Evolutionary conservation across 2,329 filamentous ascomycete genomes (phyloP), one percentile per base, ranked within the genome.

Genomic region (Phaeophleospora eucalypticola): DNA sequence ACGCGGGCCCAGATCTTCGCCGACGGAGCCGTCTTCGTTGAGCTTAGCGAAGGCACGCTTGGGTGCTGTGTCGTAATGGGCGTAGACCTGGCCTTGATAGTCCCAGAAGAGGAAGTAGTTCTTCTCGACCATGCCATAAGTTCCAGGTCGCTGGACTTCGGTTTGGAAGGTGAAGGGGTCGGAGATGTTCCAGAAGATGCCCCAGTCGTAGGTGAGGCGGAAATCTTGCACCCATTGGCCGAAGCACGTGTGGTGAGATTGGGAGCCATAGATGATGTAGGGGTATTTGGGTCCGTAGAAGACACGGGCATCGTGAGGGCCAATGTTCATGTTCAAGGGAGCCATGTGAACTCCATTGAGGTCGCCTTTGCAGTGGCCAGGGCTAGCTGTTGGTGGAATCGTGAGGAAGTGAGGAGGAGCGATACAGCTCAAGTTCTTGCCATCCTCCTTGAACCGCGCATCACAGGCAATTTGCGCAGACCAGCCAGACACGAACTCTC

Each of bases 21-120:
- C 74, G 1, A 70, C 71, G 0, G 68, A 68, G 3, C 77, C 78
- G 51, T 77, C 72, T 1, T 50, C 32, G 2, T 58, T 56, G 8
- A 81, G 58, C 33, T 66, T 63, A 0, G 78, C 71, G 54, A 80
- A 82, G 0, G 65, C 66, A 0, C 80, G 74, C 15, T 65, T 65
- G 0, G 78, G 79, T 0, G 58, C 54, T 2, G 80, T 58, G 51
- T 81, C 77, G 58, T 80, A 73, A 58, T 82, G 79, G 1, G 70
- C 67, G 57, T 79, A 79, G 19, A 47, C 35, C 16, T 68, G 58
- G 4, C 69, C 71, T 0, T 65, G 47, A 0, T 50, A 47, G 51
- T 81, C 78, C 79, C 79, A 83, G 65, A 82, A 83, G 2, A 78
- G 49, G 53, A 82, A 83, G 69, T 72, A 83, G 56, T 83, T 83